Percentiles rank a stretch among this genome's conserved stretches.
phyloP scores from a whole-genome alignment of 208 protist species.

The Crithidia bombi region DNA sequence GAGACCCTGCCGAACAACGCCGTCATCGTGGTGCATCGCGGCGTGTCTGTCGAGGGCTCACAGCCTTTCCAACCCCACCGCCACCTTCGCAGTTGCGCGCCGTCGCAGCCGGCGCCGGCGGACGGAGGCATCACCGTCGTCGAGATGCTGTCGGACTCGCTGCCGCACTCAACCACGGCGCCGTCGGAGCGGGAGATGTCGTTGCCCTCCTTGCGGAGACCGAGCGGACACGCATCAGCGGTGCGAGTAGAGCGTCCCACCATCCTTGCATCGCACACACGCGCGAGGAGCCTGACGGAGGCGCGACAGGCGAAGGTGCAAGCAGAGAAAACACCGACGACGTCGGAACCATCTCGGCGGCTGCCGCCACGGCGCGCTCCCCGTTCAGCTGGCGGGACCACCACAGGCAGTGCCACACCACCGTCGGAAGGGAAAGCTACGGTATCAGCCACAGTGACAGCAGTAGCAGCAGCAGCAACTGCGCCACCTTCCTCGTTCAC shows the following conservation, averaged over 20 bases:
- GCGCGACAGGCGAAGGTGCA: background rate
- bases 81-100: constrained; percentile 2
- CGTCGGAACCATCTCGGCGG: too few species aligned
- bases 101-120: constrained; percentile 15
- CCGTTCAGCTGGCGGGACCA: constrained; percentile 2
- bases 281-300: background rate
- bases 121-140: constrained; percentile 17
- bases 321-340: background rate
- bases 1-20: constrained; percentile 24
- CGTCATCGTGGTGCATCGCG: constrained; percentile 24
- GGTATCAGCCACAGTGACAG: background rate
- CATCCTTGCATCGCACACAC: too few species aligned
- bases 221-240: background rate
- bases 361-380: too few species aligned
- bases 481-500: too few species aligned
- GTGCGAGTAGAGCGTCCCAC: background rate
- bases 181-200: constrained; percentile 25
- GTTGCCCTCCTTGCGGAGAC: constrained; percentile 8
- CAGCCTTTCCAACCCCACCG: background rate
- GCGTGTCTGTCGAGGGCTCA: background rate
- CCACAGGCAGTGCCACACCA: constrained; percentile 1
- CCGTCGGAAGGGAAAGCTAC: too few species aligned
- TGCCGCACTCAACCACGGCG: background rate
- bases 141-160: constrained; percentile 22
- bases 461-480: background rate